A percentile compares a stretch with the other conserved stretches of the same genome.
These are phyloP conservation scores for Dendrobium nobile DNA, from an alignment of 106 monocot species.

Conservation along the genomic window DNA sequence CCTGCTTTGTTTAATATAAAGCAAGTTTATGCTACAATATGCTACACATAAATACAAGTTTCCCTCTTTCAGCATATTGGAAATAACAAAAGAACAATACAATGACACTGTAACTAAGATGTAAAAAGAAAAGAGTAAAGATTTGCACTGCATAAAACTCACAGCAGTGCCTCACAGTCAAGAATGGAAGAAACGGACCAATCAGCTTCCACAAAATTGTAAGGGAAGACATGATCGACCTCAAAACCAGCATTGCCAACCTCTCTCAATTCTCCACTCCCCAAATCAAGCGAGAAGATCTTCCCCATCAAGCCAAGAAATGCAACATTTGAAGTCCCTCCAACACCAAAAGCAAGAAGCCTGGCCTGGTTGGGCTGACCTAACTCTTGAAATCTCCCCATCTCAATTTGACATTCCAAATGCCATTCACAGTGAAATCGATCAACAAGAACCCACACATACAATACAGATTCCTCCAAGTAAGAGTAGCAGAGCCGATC, in stretches of 20 bases:
- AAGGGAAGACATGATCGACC: slow-evolving; percentile 6
- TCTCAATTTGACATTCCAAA: not conserved
- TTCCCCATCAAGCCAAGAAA: not conserved
- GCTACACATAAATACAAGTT: not conserved
- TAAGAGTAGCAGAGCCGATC: not conserved
- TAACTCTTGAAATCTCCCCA: not conserved
- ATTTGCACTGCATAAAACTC: not conserved
- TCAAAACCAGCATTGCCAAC: slow-evolving; percentile 1
- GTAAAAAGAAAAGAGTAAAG: not conserved
- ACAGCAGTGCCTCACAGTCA: not conserved
- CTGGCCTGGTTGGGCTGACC: not conserved
- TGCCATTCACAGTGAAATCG: not conserved
- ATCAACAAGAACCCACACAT: slow-evolving; percentile 1
- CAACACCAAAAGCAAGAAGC: not conserved
- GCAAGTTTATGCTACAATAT: not conserved
- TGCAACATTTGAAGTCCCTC: not conserved
- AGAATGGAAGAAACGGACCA: not conserved
- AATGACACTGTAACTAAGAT: not conserved
- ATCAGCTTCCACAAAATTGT: slow-evolving; percentile 3
- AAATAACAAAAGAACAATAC: not conserved
- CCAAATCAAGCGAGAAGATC: slow-evolving; percentile 3
- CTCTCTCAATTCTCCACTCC: not conserved
- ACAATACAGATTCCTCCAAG: not conserved
- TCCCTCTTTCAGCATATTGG: not conserved
- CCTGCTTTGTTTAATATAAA: not conserved